Conservation (phyloP, 495 filamentous ascomycete species). For the Neurospora intermedia region DNA sequence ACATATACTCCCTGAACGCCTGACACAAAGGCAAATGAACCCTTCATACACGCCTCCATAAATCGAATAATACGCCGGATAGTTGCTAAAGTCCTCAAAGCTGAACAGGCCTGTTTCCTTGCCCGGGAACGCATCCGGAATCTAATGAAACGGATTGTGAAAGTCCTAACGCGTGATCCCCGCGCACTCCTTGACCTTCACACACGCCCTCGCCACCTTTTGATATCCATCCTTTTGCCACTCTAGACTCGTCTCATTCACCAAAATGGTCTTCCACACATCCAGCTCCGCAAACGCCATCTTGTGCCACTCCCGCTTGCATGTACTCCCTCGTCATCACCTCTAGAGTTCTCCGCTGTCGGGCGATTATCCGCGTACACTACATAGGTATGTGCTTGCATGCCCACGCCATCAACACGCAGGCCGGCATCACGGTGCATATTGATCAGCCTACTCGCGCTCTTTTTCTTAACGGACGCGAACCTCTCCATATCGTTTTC, state of each 20-base stretch:
- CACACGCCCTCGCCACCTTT: conserved; percentile 43
- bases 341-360: conserved; percentile 34
- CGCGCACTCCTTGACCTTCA: conserved; percentile 46
- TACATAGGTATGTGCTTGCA: conserved; percentile 42
- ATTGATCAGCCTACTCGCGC: conserved; percentile 45
- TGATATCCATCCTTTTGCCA: conserved; percentile 51
- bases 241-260: conserved; percentile 32
- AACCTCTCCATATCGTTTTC: conserved; percentile 56
- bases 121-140: conserved; percentile 45
- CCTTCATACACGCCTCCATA: neutral
- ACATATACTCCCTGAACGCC: neutral
- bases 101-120: conserved; percentile 42
- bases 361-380: conserved; percentile 44
- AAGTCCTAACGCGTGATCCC: conserved; percentile 61
- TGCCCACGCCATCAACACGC: conserved; percentile 54
- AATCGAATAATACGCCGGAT: conserved; percentile 40
- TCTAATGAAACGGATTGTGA: conserved; percentile 46
- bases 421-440: conserved; percentile 40
- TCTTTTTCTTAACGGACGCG: conserved; percentile 17
- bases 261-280: conserved; percentile 42
- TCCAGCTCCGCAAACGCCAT: conserved; percentile 55
- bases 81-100: conserved; percentile 40
- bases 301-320: conserved; percentile 46
- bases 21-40: neutral
- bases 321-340: conserved; percentile 38